Conservation (phyloP, 306 rosid species). For the Psophocarpus tetragonolobus region DNA sequence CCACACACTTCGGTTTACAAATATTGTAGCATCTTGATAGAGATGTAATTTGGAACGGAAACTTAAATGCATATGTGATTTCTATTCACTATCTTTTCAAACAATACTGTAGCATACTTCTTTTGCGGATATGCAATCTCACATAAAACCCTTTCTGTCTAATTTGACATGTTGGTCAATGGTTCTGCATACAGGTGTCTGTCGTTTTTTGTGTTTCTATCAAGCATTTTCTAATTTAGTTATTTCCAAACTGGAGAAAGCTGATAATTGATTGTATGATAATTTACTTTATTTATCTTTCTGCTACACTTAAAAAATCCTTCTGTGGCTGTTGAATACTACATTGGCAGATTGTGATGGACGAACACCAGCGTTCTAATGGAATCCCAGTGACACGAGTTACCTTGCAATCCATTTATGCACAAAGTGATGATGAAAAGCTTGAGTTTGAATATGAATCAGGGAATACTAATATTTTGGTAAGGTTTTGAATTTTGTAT, state of each 20-base stretch:
- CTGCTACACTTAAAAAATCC: slow-evolving; percentile 24
- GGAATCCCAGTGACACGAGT: slow-evolving; percentile 92
- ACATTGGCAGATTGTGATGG: slow-evolving; percentile 89
- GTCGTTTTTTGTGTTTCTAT: neutral
- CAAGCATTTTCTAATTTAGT: slow-evolving; percentile 10
- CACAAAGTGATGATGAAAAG: slow-evolving; percentile 90
- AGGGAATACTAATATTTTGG: slow-evolving; percentile 91
- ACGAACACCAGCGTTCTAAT: slow-evolving; percentile 88
- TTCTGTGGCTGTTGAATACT: slow-evolving; percentile 15
- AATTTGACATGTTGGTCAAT: neutral
- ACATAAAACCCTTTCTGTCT: neutral
- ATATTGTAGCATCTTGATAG: neutral
- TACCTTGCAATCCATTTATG: slow-evolving; percentile 88
- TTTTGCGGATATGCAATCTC: slow-evolving; percentile 19
- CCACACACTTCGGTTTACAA: neutral
- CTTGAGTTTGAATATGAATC: slow-evolving; percentile 98
- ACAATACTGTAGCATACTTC: slow-evolving; percentile 23
- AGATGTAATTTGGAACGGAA: slow-evolving; percentile 21
- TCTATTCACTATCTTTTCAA: slow-evolving; percentile 23
- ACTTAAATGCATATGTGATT: neutral
- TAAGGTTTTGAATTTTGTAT: slow-evolving; percentile 43
- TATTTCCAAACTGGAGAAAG: slow-evolving; percentile 19
- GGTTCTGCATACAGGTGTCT: neutral
- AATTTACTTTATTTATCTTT: neutral
- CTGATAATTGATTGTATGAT: slow-evolving; percentile 11